Conservation (phyloP, 768 basidiomycete genomes). For the Botryobasidium botryosum region DNA sequence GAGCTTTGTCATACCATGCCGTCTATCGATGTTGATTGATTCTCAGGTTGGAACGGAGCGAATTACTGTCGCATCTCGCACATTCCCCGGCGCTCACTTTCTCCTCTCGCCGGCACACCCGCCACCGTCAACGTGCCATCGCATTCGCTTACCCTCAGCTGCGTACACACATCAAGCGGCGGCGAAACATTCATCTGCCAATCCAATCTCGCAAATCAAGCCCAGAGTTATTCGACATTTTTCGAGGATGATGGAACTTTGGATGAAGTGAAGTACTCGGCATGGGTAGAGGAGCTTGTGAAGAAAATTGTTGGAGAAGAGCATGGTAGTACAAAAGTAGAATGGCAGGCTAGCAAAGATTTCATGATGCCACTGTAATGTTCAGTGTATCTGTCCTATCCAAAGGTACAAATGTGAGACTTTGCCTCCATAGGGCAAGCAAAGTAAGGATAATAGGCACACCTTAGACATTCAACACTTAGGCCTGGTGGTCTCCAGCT, state of each 20-base stretch:
- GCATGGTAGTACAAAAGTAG: no score
- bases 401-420: no score
- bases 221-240: conserved; percentile 48
- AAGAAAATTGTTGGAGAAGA: no score
- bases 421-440: no score
- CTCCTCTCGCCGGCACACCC: conserved; percentile 21
- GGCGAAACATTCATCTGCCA: conserved; percentile 74
- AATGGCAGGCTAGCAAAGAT: no score
- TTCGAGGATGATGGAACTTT: conserved; percentile 70
- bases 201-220: conserved; percentile 36
- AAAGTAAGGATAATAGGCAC: no score
- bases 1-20: conserved; percentile 4
- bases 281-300: conserved; percentile 62
- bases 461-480: no score
- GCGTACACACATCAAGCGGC: conserved; percentile 62
- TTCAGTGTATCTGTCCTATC: no score
- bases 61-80: conserved; percentile 59
- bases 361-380: no score
- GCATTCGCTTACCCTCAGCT: conserved; percentile 50
- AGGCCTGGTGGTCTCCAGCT: no score
- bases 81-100: conserved; percentile 27
- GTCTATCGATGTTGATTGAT: background rate
- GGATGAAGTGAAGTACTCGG: conserved; percentile 57
- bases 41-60: conserved; percentile 77
- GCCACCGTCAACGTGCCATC: conserved; percentile 39